Base-by-base conservation (phyloP, 345 rosid species). In the Eucalyptus albens region DNA sequence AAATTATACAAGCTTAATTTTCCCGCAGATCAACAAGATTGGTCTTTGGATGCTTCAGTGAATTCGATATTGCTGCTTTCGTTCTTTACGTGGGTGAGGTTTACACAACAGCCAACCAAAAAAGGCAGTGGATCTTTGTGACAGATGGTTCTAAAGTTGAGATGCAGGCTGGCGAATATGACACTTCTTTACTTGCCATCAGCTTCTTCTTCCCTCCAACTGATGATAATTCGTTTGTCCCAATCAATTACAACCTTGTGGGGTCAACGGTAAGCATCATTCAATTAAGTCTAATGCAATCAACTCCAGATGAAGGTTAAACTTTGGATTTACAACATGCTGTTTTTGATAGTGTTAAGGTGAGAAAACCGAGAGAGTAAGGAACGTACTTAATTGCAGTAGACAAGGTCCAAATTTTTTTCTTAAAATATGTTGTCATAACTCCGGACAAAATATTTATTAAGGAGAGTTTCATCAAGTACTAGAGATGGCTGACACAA, bases 61-160 rank as follows among this genome's bases (percentile, higher is more conserved):
- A 98, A 93, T 98, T 98, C 91, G 99, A 97, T 89, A 93, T 94
- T 82, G 97, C 95, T 87, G 98, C 95, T 62, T 91, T 91, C 42
- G 94, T 98, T 89, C 93, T 98, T 91, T 87, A 94, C 82, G 97
- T 96, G 90, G 99, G 98, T 89, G 96, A 97, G 91, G 95, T 92
- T 90, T 94, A 92, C 89, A 90, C 87, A 50, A 91, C 90, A 51
- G 93, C 91, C 91, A 91, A 91, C 83, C 96, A 91, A 89, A 96
- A 92, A 97, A 97, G 94, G 91, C 99, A 97, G 89, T 96, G 99
- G 99, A 94, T 98, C 55, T 96, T 97, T 92, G 96, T 96, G 91
- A 95, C 96, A 77, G 99, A 97, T 94, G 94, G 93, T 91, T 95
- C 99, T 49, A 81, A 90, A 21, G 92, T 90, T 86, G 86, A 86